Evolutionary conservation across 2,329 filamentous ascomycete genomes (phyloP), one percentile per base, ranked within the genome.

Genomic region (Trichoderma pleuroti): DNA sequence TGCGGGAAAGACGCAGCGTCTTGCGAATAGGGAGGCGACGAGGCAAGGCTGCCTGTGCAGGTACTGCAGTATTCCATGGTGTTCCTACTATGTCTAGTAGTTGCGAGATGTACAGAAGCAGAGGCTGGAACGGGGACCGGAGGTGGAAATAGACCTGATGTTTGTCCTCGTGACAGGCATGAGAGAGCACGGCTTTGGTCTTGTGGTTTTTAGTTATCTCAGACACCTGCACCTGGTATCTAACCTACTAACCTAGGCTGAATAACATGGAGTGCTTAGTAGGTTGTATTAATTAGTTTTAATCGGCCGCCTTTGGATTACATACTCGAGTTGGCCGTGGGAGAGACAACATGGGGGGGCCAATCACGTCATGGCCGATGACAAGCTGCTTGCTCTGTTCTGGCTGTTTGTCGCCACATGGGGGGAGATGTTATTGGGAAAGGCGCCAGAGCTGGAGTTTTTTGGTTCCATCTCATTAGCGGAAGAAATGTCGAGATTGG

Each of bases 51-150:
- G 28, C 83, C 84, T 34, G 91, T 89, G 80, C 91, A 94, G 26
- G 90, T 93, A 78, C 91, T 93, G 80, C 91, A 93, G 16, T 86
- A 84, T 32, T 82, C 80, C 80, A 81, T 81, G 61, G 21, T 42
- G 10, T 76, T 62, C 42, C 42, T 14, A 57, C 8, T 42, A 42
- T 6, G 10, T 16, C 16, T 3, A 42, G 8, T 42, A 42, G 34
- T 9, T 67, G 64, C 49, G 36, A 34, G 32, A 42, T 21, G n/a
- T 66, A 56, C 32, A 39, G 24, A 14, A 56, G 11, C 36, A 18
- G 36, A 26, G 21, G 52, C 7, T 14, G 21, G n/a, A 57, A 12
- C 12, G 2, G 42, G 24, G 59, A 21, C 11, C 18, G 28, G 28
- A 64, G 57, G 11, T 68, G 52, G 18, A 49, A 54, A 49, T 30